Evolutionary conservation across 2,329 filamentous ascomycete genomes (phyloP), one percentile per base, ranked within the genome.

Genomic region (Neospermospora avenae): DNA sequence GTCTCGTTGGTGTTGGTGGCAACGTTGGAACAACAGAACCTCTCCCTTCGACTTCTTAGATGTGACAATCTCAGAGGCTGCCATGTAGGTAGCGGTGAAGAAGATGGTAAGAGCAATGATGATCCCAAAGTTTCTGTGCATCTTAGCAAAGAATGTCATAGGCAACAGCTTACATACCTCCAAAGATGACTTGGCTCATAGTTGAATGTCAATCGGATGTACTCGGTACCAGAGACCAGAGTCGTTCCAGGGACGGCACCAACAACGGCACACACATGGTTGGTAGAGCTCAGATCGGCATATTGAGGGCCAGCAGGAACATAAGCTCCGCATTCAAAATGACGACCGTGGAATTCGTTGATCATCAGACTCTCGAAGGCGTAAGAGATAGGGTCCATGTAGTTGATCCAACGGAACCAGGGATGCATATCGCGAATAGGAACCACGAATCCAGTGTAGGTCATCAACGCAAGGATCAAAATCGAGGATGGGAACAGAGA

Each of bases 341-440:
- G 10, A 11, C 63, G 57, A 16, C 61, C 63, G 54, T 62, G 58
- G 39, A 59, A 96, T 73, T 96, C 92, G 74, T 96, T 96, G 65
- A 90, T 82, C 81, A 93, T 88, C 25, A 95, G 80, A 0, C 85
- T 78, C 73, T 96, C 90, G 69, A 96, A 96, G 0, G 86, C 84
- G 65, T 95, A 96, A 1, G 84, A 85, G 14, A 96, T 81, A 1
- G 68, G 68, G 46, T 70, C 61, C 13, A 70, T 58, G 25, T 90
- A 93, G 71, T 88, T 89, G 65, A 96, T 84, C 91, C 91, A 96
- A 59, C 85, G 81, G 68, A 88, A 89, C 90, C 91, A 96, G 1
- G 78, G 83, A 7, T 88, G 80, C 89, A 96, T 95, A 73, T 62
- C 84, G n/a, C 67, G 64, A 0, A 71, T 73, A 1, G 76, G 76